Evolutionary conservation across 805 yeast genomes (phyloP), one percentile per base, ranked within the genome.

Genomic region (Hanseniaspora pseudoguilliermondii): DNA sequence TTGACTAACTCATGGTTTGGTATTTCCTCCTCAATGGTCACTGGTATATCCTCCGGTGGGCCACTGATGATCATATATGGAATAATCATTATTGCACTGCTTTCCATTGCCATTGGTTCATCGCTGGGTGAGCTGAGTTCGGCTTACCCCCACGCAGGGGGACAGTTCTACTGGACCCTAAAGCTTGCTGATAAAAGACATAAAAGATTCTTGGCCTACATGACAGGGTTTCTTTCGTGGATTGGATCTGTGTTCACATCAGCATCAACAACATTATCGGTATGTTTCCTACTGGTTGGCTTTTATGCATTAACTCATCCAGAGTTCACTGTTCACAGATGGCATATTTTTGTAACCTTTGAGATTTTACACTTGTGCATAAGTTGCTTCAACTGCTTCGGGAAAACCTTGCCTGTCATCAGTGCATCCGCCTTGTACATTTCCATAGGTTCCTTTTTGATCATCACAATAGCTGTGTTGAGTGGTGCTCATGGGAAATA

Each of bases 1-100:
- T 64, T 80, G 56, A 80, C 84, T 16, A 80, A 80, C 64, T 77
- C 83, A 3, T 80, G 84, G 84, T 78, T 76, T 61, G 84, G 84
- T 58, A 77, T 80, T 21, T 76, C 82, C n/a, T 78, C 81, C 1
- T 75, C 82, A 1, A 71, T 80, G 69, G 71, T 76, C 38, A 74
- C 82, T 1, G 81, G 83, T 64, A 77, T 80, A 32, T 64, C 72
- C 11, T 72, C 80, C 29, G 84, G 84, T 62, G 84, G 84, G 10
- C 83, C 83, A 20, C 70, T 79, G 74, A 69, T 77, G 71, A 73
- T 80, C 52, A 74, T 79, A 4, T 80, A 79, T 59, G 84, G 84
- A 61, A 77, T 80, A 49, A 64, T 80, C 5, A 76, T 80, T 53
- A 71, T 80, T 48, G 79, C 83, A 1, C 58, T 65, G 27, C 65